These are phyloP conservation scores for Endotrypanum monterogeii DNA, from an alignment of 208 protist species.

Conservation along the genomic window DNA sequence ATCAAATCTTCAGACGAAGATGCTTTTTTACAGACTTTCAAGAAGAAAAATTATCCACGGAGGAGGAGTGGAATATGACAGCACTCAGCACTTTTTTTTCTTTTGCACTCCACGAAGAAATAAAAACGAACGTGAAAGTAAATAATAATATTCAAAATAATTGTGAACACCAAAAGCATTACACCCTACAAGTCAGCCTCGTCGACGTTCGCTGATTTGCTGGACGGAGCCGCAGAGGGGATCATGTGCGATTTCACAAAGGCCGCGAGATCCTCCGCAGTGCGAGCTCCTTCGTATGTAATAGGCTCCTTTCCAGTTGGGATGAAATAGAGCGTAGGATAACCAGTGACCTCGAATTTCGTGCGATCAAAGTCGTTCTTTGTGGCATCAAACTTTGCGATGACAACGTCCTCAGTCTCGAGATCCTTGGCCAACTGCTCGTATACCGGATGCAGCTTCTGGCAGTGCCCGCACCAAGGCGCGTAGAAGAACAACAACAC, in stretches of 20 bases:
- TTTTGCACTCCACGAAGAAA: neutral
- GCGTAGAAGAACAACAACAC: slow-evolving; percentile 96
- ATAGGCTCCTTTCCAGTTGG: slow-evolving; percentile 49
- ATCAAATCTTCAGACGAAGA: too few species aligned
- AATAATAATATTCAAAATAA: neutral
- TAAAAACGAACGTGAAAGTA: neutral
- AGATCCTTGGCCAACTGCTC: slow-evolving; percentile 69
- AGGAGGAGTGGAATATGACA: too few species aligned
- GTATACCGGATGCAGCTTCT: slow-evolving; percentile 87
- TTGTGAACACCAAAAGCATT: neutral
- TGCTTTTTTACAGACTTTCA: too few species aligned
- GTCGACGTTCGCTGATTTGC: neutral
- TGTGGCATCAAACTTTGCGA: slow-evolving; percentile 86
- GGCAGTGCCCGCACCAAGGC: slow-evolving; percentile 97
- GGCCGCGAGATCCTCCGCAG: slow-evolving; percentile 41
- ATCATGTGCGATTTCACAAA: slow-evolving; percentile 64
- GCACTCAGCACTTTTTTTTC: too few species aligned
- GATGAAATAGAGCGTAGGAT: slow-evolving; percentile 90
- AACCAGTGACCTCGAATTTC: slow-evolving; percentile 58
- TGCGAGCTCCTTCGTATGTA: slow-evolving; percentile 79
- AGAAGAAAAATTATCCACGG: too few species aligned
- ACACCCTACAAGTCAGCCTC: slow-evolving; percentile 34
- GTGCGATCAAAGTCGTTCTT: slow-evolving; percentile 55
- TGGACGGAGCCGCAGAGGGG: slow-evolving; percentile 1
- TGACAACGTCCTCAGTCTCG: slow-evolving; percentile 59